These are phyloP conservation scores for Globisporangium heterothallicum DNA, from an alignment of 352 stramenopile genomes.

Conservation along the genomic window DNA sequence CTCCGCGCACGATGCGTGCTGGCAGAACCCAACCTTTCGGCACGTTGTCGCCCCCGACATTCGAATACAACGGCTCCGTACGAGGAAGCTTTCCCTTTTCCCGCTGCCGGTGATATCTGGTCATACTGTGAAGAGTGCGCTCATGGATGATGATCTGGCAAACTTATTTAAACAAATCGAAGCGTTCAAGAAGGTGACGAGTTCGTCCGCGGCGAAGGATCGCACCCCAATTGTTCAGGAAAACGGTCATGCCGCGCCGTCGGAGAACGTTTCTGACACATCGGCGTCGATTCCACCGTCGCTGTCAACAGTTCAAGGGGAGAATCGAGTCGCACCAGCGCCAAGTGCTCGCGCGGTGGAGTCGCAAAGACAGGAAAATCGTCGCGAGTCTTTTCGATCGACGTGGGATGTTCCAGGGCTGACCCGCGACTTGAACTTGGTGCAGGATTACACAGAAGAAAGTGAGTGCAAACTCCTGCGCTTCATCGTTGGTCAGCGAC, in stretches of 20 bases:
- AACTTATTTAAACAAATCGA: slow-evolving; percentile 26
- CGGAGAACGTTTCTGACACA: no score
- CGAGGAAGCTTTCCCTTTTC: slow-evolving; percentile 1
- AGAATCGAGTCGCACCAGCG: neutral
- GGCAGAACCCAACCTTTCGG: slow-evolving; percentile 5
- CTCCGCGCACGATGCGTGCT: slow-evolving; percentile 32
- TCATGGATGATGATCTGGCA: slow-evolving; percentile 18
- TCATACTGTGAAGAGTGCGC: neutral
- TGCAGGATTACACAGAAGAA: slow-evolving; percentile 72
- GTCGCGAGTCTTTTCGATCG: slow-evolving; percentile 45
- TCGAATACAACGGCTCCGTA: slow-evolving; percentile 12
- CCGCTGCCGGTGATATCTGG: neutral
- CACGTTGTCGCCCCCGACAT: slow-evolving; percentile 11
- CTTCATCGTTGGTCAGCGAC: slow-evolving; percentile 55
- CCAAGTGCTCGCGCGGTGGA: neutral
- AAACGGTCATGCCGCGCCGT: no score
- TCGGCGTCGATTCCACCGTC: neutral
- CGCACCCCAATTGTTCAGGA: no score
- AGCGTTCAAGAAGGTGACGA: slow-evolving; percentile 31
- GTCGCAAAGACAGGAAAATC: neutral
- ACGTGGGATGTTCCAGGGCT: slow-evolving; percentile 53
- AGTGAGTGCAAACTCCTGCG: slow-evolving; percentile 54
- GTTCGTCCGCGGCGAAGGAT: slow-evolving; percentile 8
- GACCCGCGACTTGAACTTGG: slow-evolving; percentile 62
- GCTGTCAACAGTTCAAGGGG: slow-evolving; percentile 1